Conservation (phyloP, 208 protist species). For the Plasmodiophora brassicae region DNA sequence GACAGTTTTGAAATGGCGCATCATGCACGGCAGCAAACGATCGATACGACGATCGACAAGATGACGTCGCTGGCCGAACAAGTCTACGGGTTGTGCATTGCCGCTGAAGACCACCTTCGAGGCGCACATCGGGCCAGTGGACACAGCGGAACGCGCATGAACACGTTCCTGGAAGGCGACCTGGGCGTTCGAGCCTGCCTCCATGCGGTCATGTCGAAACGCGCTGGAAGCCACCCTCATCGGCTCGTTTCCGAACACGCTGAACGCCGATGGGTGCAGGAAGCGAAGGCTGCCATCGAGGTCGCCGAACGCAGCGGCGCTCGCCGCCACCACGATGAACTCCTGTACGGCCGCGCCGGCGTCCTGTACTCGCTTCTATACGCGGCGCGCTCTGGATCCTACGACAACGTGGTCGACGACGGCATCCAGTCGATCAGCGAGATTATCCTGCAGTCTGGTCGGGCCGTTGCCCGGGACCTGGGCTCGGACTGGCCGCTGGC, state of each 20-base stretch:
- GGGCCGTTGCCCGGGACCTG: background rate
- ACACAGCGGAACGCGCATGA: no score
- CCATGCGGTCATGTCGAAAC: background rate
- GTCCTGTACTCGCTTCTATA: background rate
- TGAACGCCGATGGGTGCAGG: background rate
- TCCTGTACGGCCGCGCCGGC: constrained; percentile 1
- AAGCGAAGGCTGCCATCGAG: background rate
- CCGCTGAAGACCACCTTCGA: background rate
- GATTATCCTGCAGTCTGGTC: background rate
- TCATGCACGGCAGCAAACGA: no score
- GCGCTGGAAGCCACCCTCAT: background rate
- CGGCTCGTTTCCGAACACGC: background rate
- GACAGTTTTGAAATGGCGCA: no score
- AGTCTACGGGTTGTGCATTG: background rate
- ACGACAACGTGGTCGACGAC: background rate
- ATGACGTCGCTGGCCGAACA: background rate
- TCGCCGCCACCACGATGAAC: background rate
- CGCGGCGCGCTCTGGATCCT: no score
- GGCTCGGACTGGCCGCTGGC: background rate
- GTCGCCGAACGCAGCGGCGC: no score
- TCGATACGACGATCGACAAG: no score
- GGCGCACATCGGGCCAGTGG: no score
- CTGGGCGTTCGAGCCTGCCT: background rate
- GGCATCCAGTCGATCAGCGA: no score
- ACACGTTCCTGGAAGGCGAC: background rate